A percentile compares a stretch with the other conserved stretches of the same genome.
Conservation (phyloP, 139 green algal species). For the Chlamydomonas incerta region DNA sequence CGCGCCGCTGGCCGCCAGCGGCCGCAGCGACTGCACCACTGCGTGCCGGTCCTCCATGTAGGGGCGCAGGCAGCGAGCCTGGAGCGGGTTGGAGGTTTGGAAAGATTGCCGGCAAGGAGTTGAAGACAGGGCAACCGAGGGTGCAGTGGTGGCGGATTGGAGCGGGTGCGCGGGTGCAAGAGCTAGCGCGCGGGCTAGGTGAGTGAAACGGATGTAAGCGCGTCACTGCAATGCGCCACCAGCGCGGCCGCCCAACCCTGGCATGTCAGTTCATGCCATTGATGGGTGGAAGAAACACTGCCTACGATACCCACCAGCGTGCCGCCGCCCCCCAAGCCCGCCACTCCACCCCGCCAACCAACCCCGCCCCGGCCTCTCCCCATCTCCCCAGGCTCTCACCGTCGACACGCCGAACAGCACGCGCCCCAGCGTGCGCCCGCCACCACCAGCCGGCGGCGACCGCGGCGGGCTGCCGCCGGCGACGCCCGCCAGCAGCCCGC, state of each 20-base stretch:
- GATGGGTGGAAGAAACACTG: no score
- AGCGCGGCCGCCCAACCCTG: neutral
- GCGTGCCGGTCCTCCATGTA: slow-evolving; percentile 81
- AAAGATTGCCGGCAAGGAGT: no score
- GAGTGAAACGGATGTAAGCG: neutral
- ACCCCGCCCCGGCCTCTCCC: neutral
- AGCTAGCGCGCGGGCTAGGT: no score
- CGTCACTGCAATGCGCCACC: no score
- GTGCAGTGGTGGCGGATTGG: no score
- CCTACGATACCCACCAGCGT: neutral
- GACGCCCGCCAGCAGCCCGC: neutral
- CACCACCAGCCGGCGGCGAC: neutral
- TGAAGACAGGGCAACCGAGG: no score
- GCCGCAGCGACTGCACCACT: slow-evolving; percentile 58
- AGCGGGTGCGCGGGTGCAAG: no score
- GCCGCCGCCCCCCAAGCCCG: neutral
- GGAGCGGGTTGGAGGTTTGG: neutral
- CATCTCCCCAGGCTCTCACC: neutral
- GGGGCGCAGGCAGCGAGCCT: slow-evolving; percentile 55
- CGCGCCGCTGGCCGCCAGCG: slow-evolving; percentile 22
- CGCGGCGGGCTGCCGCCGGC: neutral
- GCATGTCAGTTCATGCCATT: no score
- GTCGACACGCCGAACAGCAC: slow-evolving; percentile 18
- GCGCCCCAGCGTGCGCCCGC: slow-evolving; percentile 15
- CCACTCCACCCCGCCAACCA: neutral